Evolutionary conservation across 805 yeast genomes (phyloP).

Genomic region (Candida yuanshanica): DNA sequence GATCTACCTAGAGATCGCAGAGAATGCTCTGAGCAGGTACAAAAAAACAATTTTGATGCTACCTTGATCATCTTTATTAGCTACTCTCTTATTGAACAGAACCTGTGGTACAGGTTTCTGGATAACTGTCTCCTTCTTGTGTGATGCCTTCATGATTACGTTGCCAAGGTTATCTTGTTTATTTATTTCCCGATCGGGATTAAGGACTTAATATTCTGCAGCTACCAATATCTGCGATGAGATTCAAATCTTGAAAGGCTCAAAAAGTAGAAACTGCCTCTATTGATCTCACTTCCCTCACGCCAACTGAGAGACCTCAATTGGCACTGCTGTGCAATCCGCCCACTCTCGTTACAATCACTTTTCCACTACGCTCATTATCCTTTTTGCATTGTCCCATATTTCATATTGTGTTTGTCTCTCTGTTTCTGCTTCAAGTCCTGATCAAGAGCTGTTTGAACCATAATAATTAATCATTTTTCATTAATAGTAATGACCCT

Average conservation of each 20-base stretch:
- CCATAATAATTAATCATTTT: background rate
- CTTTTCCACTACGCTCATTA: background rate
- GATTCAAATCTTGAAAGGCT: background rate
- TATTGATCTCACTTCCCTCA: background rate
- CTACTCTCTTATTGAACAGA: background rate
- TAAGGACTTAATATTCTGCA: slow-evolving; percentile 5
- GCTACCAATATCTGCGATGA: background rate
- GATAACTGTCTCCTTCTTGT: no score
- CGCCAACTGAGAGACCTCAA: background rate
- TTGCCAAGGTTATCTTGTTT: slow-evolving; percentile 9
- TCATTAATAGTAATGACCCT: no score
- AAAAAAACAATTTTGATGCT: no score
- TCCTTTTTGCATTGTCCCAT: no score
- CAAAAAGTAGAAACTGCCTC: background rate
- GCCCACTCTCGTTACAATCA: background rate
- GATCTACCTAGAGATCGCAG: no score
- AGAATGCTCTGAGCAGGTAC: no score
- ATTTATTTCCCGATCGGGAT: slow-evolving; percentile 16
- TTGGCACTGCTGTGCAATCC: background rate
- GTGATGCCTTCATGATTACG: background rate
- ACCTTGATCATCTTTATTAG: background rate
- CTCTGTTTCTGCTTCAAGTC: background rate
- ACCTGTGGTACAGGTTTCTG: no score
- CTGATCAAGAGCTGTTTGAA: background rate
- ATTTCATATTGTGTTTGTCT: background rate